Base-by-base conservation (phyloP, 2,329 filamentous ascomycete species). In the Aspergillus fructus region DNA sequence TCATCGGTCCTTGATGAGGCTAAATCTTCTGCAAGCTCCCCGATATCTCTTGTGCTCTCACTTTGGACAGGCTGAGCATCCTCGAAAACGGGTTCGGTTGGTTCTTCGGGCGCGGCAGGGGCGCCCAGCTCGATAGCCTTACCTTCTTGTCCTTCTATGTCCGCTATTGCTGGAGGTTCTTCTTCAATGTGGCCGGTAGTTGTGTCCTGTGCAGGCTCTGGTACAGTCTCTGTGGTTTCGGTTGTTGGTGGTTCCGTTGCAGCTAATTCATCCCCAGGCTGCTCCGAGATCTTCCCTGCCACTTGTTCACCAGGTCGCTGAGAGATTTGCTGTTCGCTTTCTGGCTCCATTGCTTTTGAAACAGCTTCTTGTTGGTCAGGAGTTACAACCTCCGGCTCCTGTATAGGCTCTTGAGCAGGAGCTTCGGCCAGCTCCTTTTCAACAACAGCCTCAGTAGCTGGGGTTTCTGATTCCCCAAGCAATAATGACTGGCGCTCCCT, bases 401-500 rank as follows among this genome's bases (percentile, higher is more conserved):
- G 53, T 5, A 12, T 9, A 34, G 5, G 6, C 12, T 53, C 45
- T 9, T 43, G 39, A 19, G 15, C 27, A 2, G 49, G 39, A 27
- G 24, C 17, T 49, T 49, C 49, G 4, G 9, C 11, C n/a, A 17
- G 19, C 17, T 41, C 39, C 40, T 34, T 53, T 15, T 41, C 50
- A 19, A 13, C 23, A 6, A n/a, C 39, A 37, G 46, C 27, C 48
- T 41, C 24, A n/a, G 34, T 34, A 34, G 34, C 8, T n/a, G 40
- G 33, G 19, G 19, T n/a, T n/a, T 27, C 19, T 4, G 43, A 7
- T 13, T 59, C 56, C 19, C 55, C 53, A 7, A 17, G 2, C 5
- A 43, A 21, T 12, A 39, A 45, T 3, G 58, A 62, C 9, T 61
- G 55, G 15, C 53, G 53, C 40, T 61, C 59, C 53, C 62, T 61